Conservation (phyloP, 331 rosid species). For the Dryas integrifolia region DNA sequence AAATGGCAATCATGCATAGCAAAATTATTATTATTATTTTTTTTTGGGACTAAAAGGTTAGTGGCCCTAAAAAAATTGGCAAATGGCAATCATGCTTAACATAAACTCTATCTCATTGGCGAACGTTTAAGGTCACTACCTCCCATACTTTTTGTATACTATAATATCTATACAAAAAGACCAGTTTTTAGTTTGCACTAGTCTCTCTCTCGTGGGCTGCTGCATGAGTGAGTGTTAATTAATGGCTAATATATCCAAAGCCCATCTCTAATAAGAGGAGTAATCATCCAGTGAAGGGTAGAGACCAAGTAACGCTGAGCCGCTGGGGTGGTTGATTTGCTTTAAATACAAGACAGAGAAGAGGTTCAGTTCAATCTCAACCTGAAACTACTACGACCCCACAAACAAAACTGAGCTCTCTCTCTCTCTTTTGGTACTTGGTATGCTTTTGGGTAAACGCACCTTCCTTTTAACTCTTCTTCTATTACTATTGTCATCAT, state of each 20-base stretch:
- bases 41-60: too few species aligned
- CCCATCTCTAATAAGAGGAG: neutral
- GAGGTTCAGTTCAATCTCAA: neutral
- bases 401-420: neutral
- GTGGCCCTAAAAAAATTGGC: too few species aligned
- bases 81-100: neutral
- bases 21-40: too few species aligned
- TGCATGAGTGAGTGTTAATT: too few species aligned
- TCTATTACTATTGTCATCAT: too few species aligned
- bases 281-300: neutral
- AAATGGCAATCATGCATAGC: too few species aligned
- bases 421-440: neutral
- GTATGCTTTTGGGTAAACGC: neutral
- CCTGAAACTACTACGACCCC: neutral
- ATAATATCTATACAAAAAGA: too few species aligned
- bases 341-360: neutral
- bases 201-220: too few species aligned
- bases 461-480: neutral
- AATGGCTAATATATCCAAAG: too few species aligned
- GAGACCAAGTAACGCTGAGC: neutral
- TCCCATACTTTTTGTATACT: too few species aligned
- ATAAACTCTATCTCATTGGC: neutral
- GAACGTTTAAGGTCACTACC: too few species aligned
- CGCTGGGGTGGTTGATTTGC: neutral
- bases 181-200: too few species aligned